Base-by-base conservation (phyloP, 768 basidiomycete genomes). In the Mycena metata region DNA sequence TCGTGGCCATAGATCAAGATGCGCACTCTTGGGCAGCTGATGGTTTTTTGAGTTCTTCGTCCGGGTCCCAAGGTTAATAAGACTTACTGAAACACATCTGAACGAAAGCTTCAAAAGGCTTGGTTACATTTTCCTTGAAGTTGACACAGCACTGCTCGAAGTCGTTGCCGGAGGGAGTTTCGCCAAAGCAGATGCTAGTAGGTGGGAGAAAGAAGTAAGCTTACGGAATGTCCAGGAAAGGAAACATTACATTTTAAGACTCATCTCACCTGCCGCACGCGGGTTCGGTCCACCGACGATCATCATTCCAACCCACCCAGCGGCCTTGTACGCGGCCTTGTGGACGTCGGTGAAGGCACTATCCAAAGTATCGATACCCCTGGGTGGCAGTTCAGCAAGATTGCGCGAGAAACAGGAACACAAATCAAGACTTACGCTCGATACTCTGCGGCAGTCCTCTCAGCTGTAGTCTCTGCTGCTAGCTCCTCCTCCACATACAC, bases 111-210 rank as follows among this genome's bases (percentile, higher is more conserved):
- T 60, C 47, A 23, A 60, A 60, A 2, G 47, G 21, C 36, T 50
- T 16, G 0, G 41, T 35, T 17, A 64, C 36, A 21, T 64, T 47
- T 10, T 46, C 30, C 12, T 64, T n/a, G 36, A 64, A 64, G 35
- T 64, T 45, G 11, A 42, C 7, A 21, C 47, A 64, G n/a, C 15
- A 35, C 8, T 56, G 45, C 17, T 64, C 55, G 39, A 64, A 64
- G 63, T 64, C 63, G 46, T 64, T 64, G 15, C 63, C 55, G 0
- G 23, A 54, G 11, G 55, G 55, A 19, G 63, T 64, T 12, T 35
- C 21, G 45, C 55, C 63, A 33, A 41, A 39, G 46, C 54, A 64
- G 45, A 64, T 57, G 36, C 63, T 64, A 52, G n/a, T n/a, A 19
- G 23, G n/a, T n/a, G 49, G 23, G n/a, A n/a, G 10, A 39, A n/a